Conservation (phyloP, 2,329 filamentous ascomycete species). For the Penicillium capsulatum region DNA sequence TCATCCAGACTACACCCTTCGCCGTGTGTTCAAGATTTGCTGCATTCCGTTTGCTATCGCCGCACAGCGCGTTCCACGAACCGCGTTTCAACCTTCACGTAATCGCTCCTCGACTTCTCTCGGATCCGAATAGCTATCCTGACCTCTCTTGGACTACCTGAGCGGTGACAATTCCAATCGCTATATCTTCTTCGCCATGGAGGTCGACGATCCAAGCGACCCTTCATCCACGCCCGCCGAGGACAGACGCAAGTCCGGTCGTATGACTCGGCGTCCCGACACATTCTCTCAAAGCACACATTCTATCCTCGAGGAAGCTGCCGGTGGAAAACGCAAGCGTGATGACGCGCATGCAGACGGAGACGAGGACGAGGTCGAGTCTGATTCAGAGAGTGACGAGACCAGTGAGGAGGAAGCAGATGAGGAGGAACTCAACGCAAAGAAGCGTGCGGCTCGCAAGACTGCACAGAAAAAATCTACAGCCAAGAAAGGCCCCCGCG, state of each 20-base stretch:
- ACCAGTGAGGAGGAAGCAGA: conserved; percentile 39
- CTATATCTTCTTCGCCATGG: conserved; percentile 13
- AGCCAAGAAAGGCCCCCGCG: conserved; percentile 36
- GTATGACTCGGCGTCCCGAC: conserved; percentile 42
- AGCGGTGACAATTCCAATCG: conserved; percentile 1
- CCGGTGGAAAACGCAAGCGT: conserved; percentile 51
- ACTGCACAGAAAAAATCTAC: conserved; percentile 36
- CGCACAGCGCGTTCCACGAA: conserved; percentile 22
- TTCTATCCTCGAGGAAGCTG: conserved; percentile 24
- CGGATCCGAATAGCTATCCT: conserved; percentile 2
- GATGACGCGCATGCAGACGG: conserved; percentile 36
- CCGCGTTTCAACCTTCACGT: conserved; percentile 20
- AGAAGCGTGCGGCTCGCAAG: conserved; percentile 36
- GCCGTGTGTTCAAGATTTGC: too few relatives aligned
- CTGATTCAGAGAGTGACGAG: conserved; percentile 39
- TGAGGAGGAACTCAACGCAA: conserved; percentile 49
- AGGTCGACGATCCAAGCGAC: conserved; percentile 18
- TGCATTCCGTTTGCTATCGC: conserved; percentile 15
- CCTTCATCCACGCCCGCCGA: conserved; percentile 23
- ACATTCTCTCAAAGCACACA: conserved; percentile 39
- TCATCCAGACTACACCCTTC: background rate
- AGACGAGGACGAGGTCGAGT: conserved; percentile 33
- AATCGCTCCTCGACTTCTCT: conserved; percentile 1
- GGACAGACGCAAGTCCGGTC: conserved; percentile 44
- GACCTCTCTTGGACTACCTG: conserved; percentile 3